These are phyloP conservation scores for Spergularia bocconei DNA, from an alignment of 148 eudicot genomes.

Conservation along the genomic window DNA sequence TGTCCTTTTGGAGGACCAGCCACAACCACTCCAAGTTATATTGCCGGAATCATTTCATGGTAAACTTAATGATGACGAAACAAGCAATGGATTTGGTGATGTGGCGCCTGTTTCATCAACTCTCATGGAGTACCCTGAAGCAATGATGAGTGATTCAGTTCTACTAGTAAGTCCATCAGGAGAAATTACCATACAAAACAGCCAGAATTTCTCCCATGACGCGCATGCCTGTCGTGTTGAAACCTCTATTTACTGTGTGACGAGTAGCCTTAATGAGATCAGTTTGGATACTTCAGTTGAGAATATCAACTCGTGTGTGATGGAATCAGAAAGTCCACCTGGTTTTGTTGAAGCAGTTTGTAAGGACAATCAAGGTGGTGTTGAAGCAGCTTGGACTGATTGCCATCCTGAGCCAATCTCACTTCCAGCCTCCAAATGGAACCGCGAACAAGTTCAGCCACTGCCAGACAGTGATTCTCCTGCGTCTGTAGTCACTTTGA, in stretches of 20 bases:
- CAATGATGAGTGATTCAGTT: neutral
- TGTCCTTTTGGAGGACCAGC: conserved; percentile 14
- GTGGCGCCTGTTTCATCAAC: neutral
- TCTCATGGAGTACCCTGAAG: conserved; percentile 15
- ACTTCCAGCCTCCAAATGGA: neutral
- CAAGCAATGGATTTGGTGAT: conserved; percentile 3
- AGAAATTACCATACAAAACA: conserved; percentile 15
- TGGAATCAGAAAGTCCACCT: neutral
- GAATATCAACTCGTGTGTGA: neutral
- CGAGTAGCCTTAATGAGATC: neutral
- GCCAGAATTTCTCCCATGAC: neutral
- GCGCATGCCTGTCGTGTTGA: no score
- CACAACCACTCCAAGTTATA: conserved; percentile 11
- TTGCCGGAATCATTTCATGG: neutral
- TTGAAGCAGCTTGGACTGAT: conserved; percentile 1
- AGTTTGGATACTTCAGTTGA: neutral
- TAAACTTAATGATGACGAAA: neutral
- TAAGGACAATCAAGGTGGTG: neutral
- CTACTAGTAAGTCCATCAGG: conserved; percentile 21
- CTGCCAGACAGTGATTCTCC: conserved; percentile 1
- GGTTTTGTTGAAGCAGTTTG: neutral
- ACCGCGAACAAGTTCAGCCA: neutral
- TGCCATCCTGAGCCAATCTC: neutral
- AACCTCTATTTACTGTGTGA: no score
- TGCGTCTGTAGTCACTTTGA: neutral